Evolutionary conservation across 371 early-diverging fungal species (phyloP).

Genomic region (Circinella minor): DNA sequence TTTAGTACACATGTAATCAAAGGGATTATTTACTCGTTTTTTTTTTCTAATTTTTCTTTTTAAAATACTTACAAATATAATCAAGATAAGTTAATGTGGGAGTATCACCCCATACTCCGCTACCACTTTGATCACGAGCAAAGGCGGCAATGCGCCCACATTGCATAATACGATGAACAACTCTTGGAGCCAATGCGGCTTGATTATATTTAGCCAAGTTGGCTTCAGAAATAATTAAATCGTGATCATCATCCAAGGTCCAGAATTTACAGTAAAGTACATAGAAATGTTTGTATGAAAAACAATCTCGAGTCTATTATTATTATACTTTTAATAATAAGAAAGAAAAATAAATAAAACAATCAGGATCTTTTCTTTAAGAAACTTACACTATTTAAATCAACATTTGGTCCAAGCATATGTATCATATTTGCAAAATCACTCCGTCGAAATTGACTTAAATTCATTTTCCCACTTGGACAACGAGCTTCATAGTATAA

Average conservation of each 20-base stretch:
- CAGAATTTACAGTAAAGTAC: conserved; percentile 96
- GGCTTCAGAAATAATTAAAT: conserved; percentile 65
- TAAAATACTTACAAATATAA: conserved; percentile 52
- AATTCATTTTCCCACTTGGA: conserved; percentile 72
- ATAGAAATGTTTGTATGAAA: conserved; percentile 96
- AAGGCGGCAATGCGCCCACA: conserved; percentile 40
- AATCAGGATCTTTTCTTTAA: no score
- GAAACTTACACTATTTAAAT: conserved; percentile 69
- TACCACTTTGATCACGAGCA: conserved; percentile 21
- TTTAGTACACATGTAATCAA: no score
- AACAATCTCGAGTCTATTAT: conserved; percentile 60
- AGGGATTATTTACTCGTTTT: no score
- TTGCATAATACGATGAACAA: conserved; percentile 68
- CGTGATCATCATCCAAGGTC: conserved; percentile 84
- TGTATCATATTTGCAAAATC: conserved; percentile 63
- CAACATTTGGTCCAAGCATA: conserved; percentile 69
- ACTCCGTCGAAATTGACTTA: conserved; percentile 70
- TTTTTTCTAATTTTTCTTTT: no score
- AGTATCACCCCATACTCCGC: neutral
- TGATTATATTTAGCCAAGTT: conserved; percentile 73
- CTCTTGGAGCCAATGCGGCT: conserved; percentile 58
- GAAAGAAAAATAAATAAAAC: neutral
- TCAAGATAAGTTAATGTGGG: conserved; percentile 53
- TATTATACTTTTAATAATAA: neutral
- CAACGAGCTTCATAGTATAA: conserved; percentile 78